Evolutionary conservation across 2,329 filamentous ascomycete species (phyloP).

Genomic region (Exophiala xenobiotica): DNA sequence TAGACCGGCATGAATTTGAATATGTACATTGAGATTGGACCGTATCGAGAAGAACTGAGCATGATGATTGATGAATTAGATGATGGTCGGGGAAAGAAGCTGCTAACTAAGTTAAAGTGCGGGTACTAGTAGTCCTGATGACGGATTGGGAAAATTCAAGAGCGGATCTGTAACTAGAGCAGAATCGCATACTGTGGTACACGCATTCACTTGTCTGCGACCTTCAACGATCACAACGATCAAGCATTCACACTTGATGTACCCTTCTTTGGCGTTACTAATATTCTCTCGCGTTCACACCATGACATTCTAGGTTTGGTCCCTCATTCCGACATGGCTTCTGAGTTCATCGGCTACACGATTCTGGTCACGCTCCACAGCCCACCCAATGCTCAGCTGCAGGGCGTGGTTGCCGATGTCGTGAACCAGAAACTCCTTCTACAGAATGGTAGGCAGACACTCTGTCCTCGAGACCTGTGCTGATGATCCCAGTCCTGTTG

Average conservation of each 20-base stretch:
- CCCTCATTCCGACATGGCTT: slow-evolving; percentile 54
- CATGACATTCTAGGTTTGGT: slow-evolving; percentile 10
- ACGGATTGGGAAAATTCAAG: no score
- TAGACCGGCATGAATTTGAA: no score
- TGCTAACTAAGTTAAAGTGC: no score
- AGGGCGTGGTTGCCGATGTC: slow-evolving; percentile 69
- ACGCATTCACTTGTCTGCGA: no score
- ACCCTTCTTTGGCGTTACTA: neutral
- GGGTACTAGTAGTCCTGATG: no score
- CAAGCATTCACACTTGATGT: neutral
- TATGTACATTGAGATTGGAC: no score
- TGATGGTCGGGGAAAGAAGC: no score
- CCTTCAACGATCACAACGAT: no score
- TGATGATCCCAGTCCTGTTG: slow-evolving; percentile 44
- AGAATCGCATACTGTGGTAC: no score
- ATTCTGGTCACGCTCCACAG: slow-evolving; percentile 71
- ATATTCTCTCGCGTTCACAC: neutral
- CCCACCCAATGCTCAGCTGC: slow-evolving; percentile 63
- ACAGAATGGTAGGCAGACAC: slow-evolving; percentile 61
- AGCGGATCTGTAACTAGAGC: no score
- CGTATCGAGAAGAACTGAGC: no score
- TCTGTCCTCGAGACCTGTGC: slow-evolving; percentile 28
- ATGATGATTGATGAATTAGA: no score
- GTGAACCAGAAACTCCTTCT: slow-evolving; percentile 68
- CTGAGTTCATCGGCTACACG: slow-evolving; percentile 71